Base-by-base conservation (phyloP, 768 basidiomycete species). In the Leccinum variicolor region DNA sequence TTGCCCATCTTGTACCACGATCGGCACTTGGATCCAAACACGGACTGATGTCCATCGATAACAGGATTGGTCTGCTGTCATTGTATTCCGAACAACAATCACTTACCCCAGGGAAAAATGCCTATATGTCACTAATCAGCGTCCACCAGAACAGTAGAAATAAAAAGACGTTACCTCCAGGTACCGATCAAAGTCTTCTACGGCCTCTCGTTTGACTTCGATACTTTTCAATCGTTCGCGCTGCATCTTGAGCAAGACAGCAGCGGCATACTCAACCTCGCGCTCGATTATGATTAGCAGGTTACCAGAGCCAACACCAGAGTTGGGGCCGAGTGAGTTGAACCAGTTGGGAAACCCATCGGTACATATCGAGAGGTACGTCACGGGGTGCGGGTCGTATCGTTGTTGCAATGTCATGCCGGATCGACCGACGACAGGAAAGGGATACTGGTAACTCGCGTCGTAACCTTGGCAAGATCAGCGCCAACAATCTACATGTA, bases 281-380 rank as follows among this genome's bases (percentile, higher is more conserved):
- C 76, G 71, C 66, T 87, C 85, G 33, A 83, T 73, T 1, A 87
- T 41, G 17, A 82, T 68, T 2, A 86, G 64, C 13, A 87, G 68
- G 17, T 81, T 81, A 0, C 85, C 84, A 0, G 81, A 74, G 3
- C 82, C 84, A 15, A 85, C 77, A 7, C 61, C 75, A 0, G 82
- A 75, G 65, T 85, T 86, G 2, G 86, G 85, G 0, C 86, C 85
- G 9, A 81, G 64, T 19, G 73, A 65, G 54, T 79, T 74, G 74
- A 87, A 87, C 79, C 79, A 82, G 69, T 86, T 88, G n/a, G 87
- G 87, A 69, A 87, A 87, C 7, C 81, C 83, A 48, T 85, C 82
- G 19, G 83, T 77, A 21, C 81, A 78, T 31, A 87, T 66, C 7
- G 81, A 76, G 9, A 89, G 75, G 66, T 89, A 89, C 4, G 83